Evolutionary conservation across 345 rosid genomes (phyloP), one percentile per base, ranked within the genome.

Genomic region (Odontarrhena argentea): DNA sequence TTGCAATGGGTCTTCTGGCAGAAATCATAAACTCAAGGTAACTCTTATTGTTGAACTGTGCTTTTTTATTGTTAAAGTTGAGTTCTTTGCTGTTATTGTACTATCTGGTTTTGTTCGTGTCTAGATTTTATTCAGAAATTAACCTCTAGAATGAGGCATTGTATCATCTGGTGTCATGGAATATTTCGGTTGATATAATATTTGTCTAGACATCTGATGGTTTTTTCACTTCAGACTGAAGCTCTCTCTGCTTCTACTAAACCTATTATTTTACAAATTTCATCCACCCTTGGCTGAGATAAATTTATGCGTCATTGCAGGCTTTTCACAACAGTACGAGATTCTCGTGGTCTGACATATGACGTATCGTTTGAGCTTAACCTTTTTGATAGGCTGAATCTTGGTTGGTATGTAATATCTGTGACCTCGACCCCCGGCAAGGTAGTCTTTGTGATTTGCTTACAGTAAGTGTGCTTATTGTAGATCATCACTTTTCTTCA

Each of bases 361-460:
- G 99, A 95, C 71, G 97, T 95, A 32, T 95, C 99, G 43, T 95
- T 95, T 68, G 99, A 95, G 82, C 82, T 95, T 62, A 91, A 88
- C 84, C 82, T 95, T 56, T 91, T 91, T 71, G 99, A 95, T 72
- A 86, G 94, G 78, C 88, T 95, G 63, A 84, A 87, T 52, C 97
- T 95, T 63, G 99, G 99, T 40, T 95, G 99, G 99, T 95, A 91
- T 84, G 99, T 95, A 73, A 78, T 95, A 74, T 89, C 96, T 61
- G 99, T 95, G 57, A 95, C 99, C 60, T 95, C 99, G 41, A 89
- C 99, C 61, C 99, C 99, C 4, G 77, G 79, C 71, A 95, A 95
- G 97, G 97, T 94, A 77, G 56, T 46, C 48, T 70, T 43, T 30
- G 62, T 74, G 68, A 12, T 42, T 13, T 24, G 67, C 68, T 49